Evolutionary conservation across 257 asterid genomes (phyloP).

Genomic region (Solanum clarkiae): DNA sequence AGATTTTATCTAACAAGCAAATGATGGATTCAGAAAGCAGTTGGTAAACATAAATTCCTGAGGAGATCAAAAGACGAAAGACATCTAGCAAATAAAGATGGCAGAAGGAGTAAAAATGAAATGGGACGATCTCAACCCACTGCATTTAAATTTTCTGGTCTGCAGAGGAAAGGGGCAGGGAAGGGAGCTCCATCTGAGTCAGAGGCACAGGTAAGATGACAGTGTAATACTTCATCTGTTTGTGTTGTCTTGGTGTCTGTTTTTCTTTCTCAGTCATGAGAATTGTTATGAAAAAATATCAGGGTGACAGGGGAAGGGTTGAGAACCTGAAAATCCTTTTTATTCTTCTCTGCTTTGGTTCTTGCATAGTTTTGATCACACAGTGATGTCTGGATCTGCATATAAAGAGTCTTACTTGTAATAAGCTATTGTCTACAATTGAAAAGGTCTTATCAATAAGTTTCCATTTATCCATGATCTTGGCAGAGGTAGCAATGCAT

Average conservation of each 20-base stretch:
- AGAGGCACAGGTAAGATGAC: constrained; percentile 40
- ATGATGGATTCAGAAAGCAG: constrained; percentile 15
- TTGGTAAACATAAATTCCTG: constrained; percentile 14
- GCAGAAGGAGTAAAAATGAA: constrained; percentile 18
- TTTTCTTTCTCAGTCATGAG: not conserved
- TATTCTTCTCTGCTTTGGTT: not conserved
- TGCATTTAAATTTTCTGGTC: constrained; percentile 27
- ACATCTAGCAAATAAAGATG: constrained; percentile 19
- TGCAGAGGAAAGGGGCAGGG: constrained; percentile 37
- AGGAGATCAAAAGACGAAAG: constrained; percentile 16
- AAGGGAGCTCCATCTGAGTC: constrained; percentile 29
- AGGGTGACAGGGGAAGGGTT: not conserved
- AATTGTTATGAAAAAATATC: not conserved
- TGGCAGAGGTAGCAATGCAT: no score
- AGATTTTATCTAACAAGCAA: not conserved
- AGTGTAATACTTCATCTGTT: not conserved
- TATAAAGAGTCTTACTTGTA: not conserved
- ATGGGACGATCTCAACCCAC: constrained; percentile 30
- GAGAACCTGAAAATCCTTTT: not conserved
- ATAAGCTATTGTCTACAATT: no score
- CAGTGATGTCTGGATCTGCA: not conserved
- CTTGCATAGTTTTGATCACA: not conserved
- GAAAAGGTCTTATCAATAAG: no score
- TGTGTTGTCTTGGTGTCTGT: not conserved
- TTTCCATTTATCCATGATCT: no score